These are phyloP conservation scores for Poronia punctata DNA, from an alignment of 495 filamentous ascomycete genomes.

Conservation along the genomic window DNA sequence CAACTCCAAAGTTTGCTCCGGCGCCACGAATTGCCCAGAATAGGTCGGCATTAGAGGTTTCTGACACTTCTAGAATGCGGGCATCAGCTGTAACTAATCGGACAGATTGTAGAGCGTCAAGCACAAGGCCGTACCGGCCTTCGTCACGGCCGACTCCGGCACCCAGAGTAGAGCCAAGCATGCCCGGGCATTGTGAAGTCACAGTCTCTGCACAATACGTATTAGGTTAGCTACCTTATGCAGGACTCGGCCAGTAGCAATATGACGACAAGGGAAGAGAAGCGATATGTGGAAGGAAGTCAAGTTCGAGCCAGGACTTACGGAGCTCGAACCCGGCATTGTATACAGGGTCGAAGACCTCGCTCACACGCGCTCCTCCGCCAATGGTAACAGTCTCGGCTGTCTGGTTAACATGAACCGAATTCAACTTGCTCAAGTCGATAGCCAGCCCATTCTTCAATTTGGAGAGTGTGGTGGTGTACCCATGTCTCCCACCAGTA, in stretches of 20 bases:
- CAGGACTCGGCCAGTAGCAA: no score
- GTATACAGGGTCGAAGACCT: conserved; percentile 20
- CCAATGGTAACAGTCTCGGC: conserved; percentile 19
- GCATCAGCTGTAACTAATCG: conserved; percentile 29
- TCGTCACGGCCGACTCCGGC: conserved; percentile 28
- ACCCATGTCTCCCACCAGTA: conserved; percentile 24
- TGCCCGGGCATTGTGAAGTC: conserved; percentile 22
- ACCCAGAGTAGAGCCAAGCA: conserved; percentile 34
- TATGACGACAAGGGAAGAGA: no score
- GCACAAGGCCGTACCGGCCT: conserved; percentile 28
- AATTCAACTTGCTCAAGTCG: conserved; percentile 24
- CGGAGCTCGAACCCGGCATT: conserved; percentile 24
- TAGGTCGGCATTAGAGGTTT: conserved; percentile 25
- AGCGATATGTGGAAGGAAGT: no score
- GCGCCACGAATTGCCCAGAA: conserved; percentile 36
- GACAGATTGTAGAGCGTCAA: conserved; percentile 26
- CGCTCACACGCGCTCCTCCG: conserved; percentile 3
- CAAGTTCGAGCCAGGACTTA: no score
- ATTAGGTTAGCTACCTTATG: not conserved
- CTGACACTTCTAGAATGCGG: conserved; percentile 21
- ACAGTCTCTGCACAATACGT: conserved; percentile 13
- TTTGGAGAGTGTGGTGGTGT: conserved; percentile 2
- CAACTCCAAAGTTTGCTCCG: conserved; percentile 29
- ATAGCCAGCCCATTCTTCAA: conserved; percentile 14
- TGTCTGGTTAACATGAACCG: conserved; percentile 10